Conservation (phyloP, 2,329 filamentous ascomycete species). For the Trichoderma pleuroti region DNA sequence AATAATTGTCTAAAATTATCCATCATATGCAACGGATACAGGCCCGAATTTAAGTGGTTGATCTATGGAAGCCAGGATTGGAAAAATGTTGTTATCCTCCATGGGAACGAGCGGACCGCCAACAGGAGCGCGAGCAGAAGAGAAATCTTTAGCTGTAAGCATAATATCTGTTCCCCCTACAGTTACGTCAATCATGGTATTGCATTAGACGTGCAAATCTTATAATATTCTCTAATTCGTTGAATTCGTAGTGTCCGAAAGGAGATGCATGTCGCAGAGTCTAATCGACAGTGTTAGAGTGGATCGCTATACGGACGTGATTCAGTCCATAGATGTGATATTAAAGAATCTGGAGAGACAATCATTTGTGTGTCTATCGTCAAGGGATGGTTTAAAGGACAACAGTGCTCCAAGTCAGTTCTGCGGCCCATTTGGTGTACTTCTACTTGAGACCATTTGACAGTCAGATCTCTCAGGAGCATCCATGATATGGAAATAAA, state of each 20-base stretch:
- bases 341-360: neutral
- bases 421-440: neutral
- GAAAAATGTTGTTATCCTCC: neutral
- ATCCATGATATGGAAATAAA: neutral
- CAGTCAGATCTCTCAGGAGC: neutral
- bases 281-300: neutral
- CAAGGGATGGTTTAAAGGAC: neutral
- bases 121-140: neutral
- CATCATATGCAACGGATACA: neutral
- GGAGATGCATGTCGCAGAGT: neutral
- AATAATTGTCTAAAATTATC: neutral
- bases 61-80: neutral
- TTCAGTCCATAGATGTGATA: neutral
- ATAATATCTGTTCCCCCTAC: neutral
- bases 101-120: neutral
- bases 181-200: neutral
- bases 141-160: neutral
- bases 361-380: neutral
- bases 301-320: neutral
- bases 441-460: neutral
- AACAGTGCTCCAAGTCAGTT: neutral
- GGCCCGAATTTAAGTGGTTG: neutral
- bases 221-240: neutral
- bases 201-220: accelerated
- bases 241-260: neutral